Percentiles rank a stretch among this genome's conserved stretches.
phyloP scores from a whole-genome alignment of 2,329 filamentous ascomycete species.

The Beauveria australis region DNA sequence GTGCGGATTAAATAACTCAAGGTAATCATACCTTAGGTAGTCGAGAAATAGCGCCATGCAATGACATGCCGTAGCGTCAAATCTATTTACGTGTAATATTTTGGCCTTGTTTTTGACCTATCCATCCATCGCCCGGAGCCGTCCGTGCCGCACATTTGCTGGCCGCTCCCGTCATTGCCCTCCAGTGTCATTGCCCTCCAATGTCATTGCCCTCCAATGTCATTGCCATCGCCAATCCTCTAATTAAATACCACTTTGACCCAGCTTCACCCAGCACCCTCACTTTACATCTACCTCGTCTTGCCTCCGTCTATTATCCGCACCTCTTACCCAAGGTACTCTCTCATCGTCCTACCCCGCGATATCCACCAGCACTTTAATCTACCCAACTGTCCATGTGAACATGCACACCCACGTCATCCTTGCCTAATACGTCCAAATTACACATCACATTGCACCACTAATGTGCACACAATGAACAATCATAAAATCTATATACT shows the following conservation, averaged over 20 bases:
- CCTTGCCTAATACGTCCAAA: not conserved
- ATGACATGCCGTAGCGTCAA: too few relatives aligned
- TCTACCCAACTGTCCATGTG: not conserved
- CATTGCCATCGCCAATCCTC: not conserved
- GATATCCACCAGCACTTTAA: not conserved
- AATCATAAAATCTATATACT: conserved; percentile 10
- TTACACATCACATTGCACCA: not conserved
- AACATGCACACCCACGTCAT: not conserved
- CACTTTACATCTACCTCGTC: not conserved
- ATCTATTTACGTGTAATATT: too few relatives aligned
- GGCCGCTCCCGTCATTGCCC: too few relatives aligned
- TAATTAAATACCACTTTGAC: not conserved
- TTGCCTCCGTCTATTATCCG: not conserved
- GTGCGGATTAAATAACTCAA: too few relatives aligned
- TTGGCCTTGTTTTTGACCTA: too few relatives aligned
- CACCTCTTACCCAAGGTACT: not conserved
- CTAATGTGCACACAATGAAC: not conserved
- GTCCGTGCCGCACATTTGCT: not conserved
- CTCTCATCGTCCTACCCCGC: not conserved
- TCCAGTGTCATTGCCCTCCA: too few relatives aligned
- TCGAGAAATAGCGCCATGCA: too few relatives aligned
- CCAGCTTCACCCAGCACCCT: not conserved
- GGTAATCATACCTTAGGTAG: too few relatives aligned
- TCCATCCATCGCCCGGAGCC: conserved; percentile 7
- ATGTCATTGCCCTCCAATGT: too few relatives aligned